Evolutionary conservation across 306 rosid genomes (phyloP), one percentile per base, ranked within the genome.

Genomic region (Cyclanthera cordifolia): DNA sequence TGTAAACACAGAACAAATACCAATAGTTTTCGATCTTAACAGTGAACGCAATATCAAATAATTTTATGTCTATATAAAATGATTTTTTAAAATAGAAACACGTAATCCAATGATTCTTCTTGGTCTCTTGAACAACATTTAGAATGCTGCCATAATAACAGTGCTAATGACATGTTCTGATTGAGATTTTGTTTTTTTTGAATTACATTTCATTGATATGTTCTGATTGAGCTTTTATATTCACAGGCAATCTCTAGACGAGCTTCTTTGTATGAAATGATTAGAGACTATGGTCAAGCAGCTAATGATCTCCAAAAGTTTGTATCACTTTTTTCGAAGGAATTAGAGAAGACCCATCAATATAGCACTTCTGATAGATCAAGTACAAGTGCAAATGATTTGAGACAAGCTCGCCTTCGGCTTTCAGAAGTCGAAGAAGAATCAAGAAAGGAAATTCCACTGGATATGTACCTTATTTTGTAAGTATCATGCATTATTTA

Each of bases 231-330:
- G 55, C 72, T 72, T 69, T 47, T 69, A 60, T 76, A 64, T 73
- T 70, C 69, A 53, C 79, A 93, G 98, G 98, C 98, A 72, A 86
- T 93, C 72, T 89, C 96, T 74, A 86, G 98, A 77, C 90, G 96
- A 73, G 95, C 94, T 67, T 70, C 86, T 51, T 67, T 93, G 61
- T 82, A 79, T 67, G 95, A 82, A 81, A 89, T 80, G 88, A 90
- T 93, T 72, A 83, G 98, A 83, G 95, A 93, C 78, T 89, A 93
- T 74, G 88, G 75, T 50, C 95, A 86, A 87, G 98, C 95, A 39
- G 94, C 86, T 73, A 76, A 50, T 37, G 98, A 93, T 79, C 85
- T 90, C 72, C 81, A 69, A 83, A 87, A 88, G 84, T 88, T 86
- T 73, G 78, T 86, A 69, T 77, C 87, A 64, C 73, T 85, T 82